phyloP scores from a whole-genome alignment of 2,329 filamentous ascomycete species.

The Cryphonectria radicalis region DNA sequence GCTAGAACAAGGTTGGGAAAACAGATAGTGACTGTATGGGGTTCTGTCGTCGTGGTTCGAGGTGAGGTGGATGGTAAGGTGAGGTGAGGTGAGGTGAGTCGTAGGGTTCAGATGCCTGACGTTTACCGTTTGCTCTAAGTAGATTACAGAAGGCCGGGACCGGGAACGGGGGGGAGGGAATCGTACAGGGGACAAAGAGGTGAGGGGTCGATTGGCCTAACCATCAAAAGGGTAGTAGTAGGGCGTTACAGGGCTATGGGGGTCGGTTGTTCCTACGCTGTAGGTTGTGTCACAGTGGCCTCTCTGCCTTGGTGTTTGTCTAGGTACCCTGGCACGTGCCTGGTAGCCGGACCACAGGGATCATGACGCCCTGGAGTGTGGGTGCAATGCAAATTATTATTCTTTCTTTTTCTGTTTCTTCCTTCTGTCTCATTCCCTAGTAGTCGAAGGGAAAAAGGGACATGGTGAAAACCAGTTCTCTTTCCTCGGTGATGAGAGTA shows the following conservation, averaged over 20 bases:
- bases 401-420: no score
- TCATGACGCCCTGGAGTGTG: not conserved
- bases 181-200: not conserved
- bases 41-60: not conserved
- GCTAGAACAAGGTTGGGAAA: not conserved
- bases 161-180: not conserved
- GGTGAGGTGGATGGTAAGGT: not conserved
- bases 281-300: not conserved
- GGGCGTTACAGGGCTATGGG: no score
- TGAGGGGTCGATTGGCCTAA: not conserved
- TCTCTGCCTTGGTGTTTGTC: not conserved
- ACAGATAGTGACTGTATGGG: not conserved
- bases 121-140: not conserved
- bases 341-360: not conserved
- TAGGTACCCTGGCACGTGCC: no score
- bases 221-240: not conserved
- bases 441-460: no score
- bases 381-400: not conserved
- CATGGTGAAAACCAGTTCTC: no score
- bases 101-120: conserved; percentile 2
- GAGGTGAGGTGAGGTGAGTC: not conserved
- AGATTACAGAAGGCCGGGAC: not conserved
- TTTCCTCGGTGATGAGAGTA: no score
- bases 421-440: no score
- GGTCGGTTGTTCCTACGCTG: no score